These are phyloP conservation scores for Mentha longifolia DNA, from an alignment of 257 asterid genomes.

Conservation along the genomic window DNA sequence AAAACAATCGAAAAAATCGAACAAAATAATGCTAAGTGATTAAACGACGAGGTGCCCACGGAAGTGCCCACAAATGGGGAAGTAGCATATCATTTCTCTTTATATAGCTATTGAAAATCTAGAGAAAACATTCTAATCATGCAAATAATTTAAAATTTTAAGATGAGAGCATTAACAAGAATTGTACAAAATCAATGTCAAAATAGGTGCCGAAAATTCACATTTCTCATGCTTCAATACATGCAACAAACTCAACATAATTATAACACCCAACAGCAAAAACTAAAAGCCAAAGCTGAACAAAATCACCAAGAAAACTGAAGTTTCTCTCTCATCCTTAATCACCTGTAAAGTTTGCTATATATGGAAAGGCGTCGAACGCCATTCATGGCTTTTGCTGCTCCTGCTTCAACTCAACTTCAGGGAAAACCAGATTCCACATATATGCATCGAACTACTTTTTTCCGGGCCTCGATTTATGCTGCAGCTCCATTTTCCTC, in stretches of 20 bases:
- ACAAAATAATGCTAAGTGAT: too few relatives aligned
- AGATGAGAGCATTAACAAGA: not conserved
- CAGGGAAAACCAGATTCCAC: not conserved
- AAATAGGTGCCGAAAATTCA: not conserved
- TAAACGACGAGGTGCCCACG: too few relatives aligned
- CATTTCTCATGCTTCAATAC: constrained; percentile 26
- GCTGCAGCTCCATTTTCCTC: constrained; percentile 43
- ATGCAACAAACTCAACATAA: constrained; percentile 18
- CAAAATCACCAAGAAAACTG: constrained; percentile 25
- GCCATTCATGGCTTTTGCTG: constrained; percentile 14
- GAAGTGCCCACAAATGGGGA: too few relatives aligned
- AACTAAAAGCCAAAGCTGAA: not conserved
- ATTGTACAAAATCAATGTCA: not conserved
- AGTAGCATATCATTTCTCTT: too few relatives aligned
- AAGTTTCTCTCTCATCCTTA: not conserved
- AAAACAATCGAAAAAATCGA: too few relatives aligned
- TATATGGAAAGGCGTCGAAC: not conserved
- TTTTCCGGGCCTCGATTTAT: not conserved
- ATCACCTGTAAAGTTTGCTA: constrained; percentile 1
- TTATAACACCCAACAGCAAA: constrained; percentile 1
- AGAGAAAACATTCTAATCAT: not conserved
- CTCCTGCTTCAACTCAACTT: not conserved
- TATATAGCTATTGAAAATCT: too few relatives aligned
- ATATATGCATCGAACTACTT: not conserved
- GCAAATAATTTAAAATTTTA: not conserved